Evolutionary conservation across 495 filamentous ascomycete species (phyloP).

Genomic region (Penicillium manginii): DNA sequence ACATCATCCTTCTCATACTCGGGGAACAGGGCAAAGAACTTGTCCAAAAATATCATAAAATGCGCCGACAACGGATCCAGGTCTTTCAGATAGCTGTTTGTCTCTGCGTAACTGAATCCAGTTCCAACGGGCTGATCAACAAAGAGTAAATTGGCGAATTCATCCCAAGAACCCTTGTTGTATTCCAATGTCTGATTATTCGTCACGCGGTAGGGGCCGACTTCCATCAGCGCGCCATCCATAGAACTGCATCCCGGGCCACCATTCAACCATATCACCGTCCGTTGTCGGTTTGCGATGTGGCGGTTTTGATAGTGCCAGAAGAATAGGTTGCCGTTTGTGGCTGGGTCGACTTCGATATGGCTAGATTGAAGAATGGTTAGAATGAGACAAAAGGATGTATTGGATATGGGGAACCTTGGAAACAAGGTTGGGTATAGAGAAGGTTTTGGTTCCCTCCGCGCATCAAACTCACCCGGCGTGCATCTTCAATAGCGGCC

Average conservation of each 20-base stretch:
- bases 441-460: too few species aligned
- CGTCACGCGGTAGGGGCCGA: conserved; percentile 89
- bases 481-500: conserved; percentile 91
- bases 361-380: conserved; percentile 58
- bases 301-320: conserved; percentile 97
- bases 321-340: conserved; percentile 95
- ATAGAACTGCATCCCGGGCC: conserved; percentile 96
- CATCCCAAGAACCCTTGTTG: conserved; percentile 93
- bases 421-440: too few species aligned
- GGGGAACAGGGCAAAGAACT: conserved; percentile 87
- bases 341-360: conserved; percentile 80
- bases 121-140: conserved; percentile 97
- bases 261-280: conserved; percentile 96
- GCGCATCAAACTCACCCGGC: conserved; percentile 71
- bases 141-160: conserved; percentile 95
- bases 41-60: conserved; percentile 85
- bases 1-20: conserved; percentile 95
- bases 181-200: conserved; percentile 73
- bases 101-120: conserved; percentile 93
- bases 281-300: conserved; percentile 88
- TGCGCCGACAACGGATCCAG: conserved; percentile 87
- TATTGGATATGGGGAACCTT: too few species aligned
- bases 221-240: conserved; percentile 97
- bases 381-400: too few species aligned
- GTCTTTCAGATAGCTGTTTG: conserved; percentile 81